These are phyloP conservation scores for Blastobotrys raffinosifermentans DNA, from an alignment of 1,139 yeast genomes.

Conservation along the genomic window DNA sequence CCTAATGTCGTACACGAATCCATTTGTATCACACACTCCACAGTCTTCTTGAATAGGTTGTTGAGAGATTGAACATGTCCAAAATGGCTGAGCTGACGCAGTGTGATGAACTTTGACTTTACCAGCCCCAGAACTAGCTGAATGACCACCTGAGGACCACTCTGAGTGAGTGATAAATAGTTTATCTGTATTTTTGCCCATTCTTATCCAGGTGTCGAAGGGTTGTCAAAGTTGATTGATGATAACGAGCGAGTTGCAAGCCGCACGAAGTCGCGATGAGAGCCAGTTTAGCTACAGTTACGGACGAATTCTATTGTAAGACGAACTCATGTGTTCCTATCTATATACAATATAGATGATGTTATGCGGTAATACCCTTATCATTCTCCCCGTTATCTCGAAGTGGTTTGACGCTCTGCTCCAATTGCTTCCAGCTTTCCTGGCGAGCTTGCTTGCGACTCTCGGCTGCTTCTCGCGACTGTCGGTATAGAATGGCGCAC, in stretches of 20 bases:
- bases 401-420: conserved; percentile 43
- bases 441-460: conserved; percentile 52
- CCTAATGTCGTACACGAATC: conserved; percentile 32
- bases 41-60: conserved; percentile 29
- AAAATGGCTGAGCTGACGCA: conserved; percentile 29
- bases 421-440: conserved; percentile 72
- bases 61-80: conserved; percentile 33
- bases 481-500: conserved; percentile 81
- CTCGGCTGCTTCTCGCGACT: conserved; percentile 60
- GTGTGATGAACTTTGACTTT: conserved; percentile 11
- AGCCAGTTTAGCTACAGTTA: no score
- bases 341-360: no score
- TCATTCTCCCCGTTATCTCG: no score
- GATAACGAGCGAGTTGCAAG: no score
- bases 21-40: conserved; percentile 30
- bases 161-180: conserved; percentile 35
- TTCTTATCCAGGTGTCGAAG: no score
- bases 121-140: conserved; percentile 19
- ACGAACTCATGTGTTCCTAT: no score
- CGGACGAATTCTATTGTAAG: no score
- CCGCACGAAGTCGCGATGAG: no score
- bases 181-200: conserved; percentile 38
- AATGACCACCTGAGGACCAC: conserved; percentile 29
- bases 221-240: no score
- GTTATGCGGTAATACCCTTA: no score